A percentile compares a stretch with the other conserved stretches of the same genome.
These are phyloP conservation scores for Chlamydomonas eustigma DNA, from an alignment of 139 green algal genomes.

Conservation along the genomic window DNA sequence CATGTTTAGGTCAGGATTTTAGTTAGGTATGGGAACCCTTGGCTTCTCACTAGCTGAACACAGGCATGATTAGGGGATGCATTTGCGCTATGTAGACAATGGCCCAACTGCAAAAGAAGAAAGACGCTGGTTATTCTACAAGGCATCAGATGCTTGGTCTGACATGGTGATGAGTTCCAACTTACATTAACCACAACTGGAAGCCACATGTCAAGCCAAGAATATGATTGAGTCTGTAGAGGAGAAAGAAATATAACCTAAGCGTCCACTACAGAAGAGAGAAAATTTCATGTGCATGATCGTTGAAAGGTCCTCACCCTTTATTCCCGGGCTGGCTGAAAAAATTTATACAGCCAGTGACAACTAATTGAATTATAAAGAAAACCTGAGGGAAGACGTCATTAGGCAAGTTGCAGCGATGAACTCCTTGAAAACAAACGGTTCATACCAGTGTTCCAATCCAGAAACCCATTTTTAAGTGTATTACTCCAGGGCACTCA, in stretches of 20 bases:
- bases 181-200: conserved; percentile 44
- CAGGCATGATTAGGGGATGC: conserved; percentile 65
- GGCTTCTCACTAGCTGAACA: conserved; percentile 28
- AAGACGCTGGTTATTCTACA: not conserved
- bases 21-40: no score
- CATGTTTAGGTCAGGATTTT: no score
- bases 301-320: conserved; percentile 19
- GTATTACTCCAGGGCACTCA: no score
- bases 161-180: no score
- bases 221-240: conserved; percentile 31
- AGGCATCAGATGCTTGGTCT: not conserved
- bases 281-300: no score
- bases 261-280: no score
- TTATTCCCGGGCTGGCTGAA: conserved; percentile 32
- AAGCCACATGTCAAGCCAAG: conserved; percentile 38
- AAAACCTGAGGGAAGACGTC: conserved; percentile 11
- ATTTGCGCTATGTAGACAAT: conserved; percentile 77
- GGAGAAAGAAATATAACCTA: not conserved
- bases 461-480: conserved; percentile 38
- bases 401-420: not conserved
- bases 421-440: not conserved
- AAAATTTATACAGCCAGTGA: conserved; percentile 26
- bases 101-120: conserved; percentile 51
- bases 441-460: conserved; percentile 29
- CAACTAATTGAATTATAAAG: conserved; percentile 40